Conservation (phyloP, 306 rosid genomes). For the Calophaca sinica region DNA sequence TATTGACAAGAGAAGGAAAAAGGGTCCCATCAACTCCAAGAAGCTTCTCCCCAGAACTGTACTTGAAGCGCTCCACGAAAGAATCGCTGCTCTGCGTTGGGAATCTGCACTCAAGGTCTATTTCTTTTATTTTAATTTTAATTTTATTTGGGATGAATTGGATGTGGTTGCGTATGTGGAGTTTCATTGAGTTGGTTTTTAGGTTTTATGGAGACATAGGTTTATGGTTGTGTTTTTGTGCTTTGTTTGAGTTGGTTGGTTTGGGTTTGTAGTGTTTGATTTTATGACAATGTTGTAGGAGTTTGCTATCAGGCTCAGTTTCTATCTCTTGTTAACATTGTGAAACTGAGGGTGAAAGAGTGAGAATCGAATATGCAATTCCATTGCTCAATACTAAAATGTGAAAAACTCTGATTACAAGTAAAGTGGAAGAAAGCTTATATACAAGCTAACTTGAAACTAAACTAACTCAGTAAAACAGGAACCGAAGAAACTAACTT, state of each 20-base stretch:
- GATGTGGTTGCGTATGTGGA: not conserved
- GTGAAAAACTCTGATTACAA: too few species aligned
- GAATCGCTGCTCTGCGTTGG: constrained; percentile 81
- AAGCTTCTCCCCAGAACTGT: constrained; percentile 85
- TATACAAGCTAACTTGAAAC: too few species aligned
- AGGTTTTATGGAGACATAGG: not conserved
- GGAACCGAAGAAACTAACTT: too few species aligned
- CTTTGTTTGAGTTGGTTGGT: not conserved
- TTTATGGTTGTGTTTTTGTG: not conserved
- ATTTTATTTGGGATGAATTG: not conserved
- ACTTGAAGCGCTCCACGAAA: constrained; percentile 86
- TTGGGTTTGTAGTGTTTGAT: not conserved
- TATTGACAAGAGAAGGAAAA: constrained; percentile 78
- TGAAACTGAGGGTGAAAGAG: too few species aligned
- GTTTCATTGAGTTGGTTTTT: not conserved
- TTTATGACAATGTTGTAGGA: constrained; percentile 40
- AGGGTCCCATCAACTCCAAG: constrained; percentile 77
- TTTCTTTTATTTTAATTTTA: not conserved
- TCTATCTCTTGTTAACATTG: constrained; percentile 18
- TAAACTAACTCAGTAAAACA: too few species aligned
- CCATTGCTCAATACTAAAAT: too few species aligned
- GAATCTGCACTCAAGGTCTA: constrained; percentile 94
- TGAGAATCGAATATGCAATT: too few species aligned
- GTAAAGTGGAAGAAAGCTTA: too few species aligned
- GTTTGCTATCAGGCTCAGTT: not conserved